These are phyloP conservation scores for Parietichytrium sp. DNA, from an alignment of 108 stramenopile species.

Conservation along the genomic window DNA sequence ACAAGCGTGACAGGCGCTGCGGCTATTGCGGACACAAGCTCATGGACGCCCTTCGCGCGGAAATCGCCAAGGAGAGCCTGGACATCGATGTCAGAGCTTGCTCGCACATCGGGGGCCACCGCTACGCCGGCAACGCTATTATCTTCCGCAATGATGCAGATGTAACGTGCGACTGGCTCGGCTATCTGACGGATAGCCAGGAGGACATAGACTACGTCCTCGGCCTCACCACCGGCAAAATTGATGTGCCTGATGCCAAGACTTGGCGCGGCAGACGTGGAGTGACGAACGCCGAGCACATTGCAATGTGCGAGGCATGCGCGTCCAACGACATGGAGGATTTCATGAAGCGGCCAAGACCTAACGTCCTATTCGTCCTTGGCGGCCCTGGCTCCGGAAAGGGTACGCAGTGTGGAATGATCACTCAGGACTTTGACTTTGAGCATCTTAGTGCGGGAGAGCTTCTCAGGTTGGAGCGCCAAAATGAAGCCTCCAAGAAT, in stretches of 20 bases:
- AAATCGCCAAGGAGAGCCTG: not conserved
- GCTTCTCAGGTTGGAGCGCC: slow-evolving; percentile 82
- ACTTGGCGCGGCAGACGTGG: slow-evolving; percentile 11
- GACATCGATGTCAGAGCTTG: not conserved
- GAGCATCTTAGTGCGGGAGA: slow-evolving; percentile 91
- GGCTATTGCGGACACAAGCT: not conserved
- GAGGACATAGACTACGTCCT: not conserved
- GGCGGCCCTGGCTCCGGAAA: slow-evolving; percentile 97
- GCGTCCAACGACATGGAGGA: slow-evolving; percentile 8
- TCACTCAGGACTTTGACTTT: slow-evolving; percentile 73
- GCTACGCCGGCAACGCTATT: not conserved
- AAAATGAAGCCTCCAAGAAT: slow-evolving; percentile 65
- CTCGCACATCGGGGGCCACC: slow-evolving; percentile 36
- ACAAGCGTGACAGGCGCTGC: slow-evolving; percentile 25
- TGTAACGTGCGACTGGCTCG: slow-evolving; percentile 25
- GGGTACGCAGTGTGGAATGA: slow-evolving; percentile 88
- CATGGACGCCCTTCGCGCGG: not conserved
- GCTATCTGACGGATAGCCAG: slow-evolving; percentile 10
- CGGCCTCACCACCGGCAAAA: not conserved
- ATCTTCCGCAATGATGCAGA: not conserved
- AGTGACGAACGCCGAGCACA: slow-evolving; percentile 4
- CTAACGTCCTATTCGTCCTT: slow-evolving; percentile 82
- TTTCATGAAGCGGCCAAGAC: not conserved
- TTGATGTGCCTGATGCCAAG: not conserved
- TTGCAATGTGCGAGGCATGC: not conserved